These are phyloP conservation scores for Cladosporium colombiae DNA, from an alignment of 2,329 filamentous ascomycete species.

Conservation along the genomic window DNA sequence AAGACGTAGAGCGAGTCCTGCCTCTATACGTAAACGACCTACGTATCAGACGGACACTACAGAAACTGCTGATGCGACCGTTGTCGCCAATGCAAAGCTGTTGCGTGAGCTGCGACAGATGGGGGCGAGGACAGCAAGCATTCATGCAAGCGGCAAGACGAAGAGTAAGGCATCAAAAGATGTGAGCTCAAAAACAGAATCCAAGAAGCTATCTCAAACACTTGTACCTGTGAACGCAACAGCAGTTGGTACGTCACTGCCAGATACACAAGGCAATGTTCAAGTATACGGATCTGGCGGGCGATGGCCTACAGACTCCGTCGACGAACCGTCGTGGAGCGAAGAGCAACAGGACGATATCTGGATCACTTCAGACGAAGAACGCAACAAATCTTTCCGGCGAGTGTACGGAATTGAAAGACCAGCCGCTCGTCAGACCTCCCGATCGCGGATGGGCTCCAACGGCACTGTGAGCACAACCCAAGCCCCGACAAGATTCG, in stretches of 20 bases:
- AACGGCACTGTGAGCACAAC: slow-evolving; percentile 26
- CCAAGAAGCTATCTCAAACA: background rate
- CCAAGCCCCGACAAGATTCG: background rate
- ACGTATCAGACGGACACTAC: background rate
- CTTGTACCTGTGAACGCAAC: background rate
- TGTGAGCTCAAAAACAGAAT: background rate
- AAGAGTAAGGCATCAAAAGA: slow-evolving; percentile 16
- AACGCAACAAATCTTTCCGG: slow-evolving; percentile 13
- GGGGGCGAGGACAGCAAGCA: slow-evolving; percentile 15
- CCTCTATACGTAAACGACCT: background rate
- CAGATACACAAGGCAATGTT: background rate
- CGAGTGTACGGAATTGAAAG: slow-evolving; percentile 19
- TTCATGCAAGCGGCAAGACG: slow-evolving; percentile 21
- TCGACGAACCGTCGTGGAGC: slow-evolving; percentile 17
- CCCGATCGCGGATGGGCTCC: slow-evolving; percentile 22
- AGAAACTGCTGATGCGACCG: slow-evolving; percentile 1
- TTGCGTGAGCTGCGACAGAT: slow-evolving; percentile 31
- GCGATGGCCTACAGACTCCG: slow-evolving; percentile 29
- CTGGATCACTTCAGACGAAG: slow-evolving; percentile 36
- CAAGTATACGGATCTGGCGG: slow-evolving; percentile 4
- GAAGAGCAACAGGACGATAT: slow-evolving; percentile 30
- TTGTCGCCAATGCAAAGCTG: slow-evolving; percentile 28
- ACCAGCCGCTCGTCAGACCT: slow-evolving; percentile 28
- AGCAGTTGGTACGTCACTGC: no score
- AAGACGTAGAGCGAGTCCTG: background rate